Base-by-base conservation (phyloP, 2,329 filamentous ascomycete species). In the Fusarium verticillioides region DNA sequence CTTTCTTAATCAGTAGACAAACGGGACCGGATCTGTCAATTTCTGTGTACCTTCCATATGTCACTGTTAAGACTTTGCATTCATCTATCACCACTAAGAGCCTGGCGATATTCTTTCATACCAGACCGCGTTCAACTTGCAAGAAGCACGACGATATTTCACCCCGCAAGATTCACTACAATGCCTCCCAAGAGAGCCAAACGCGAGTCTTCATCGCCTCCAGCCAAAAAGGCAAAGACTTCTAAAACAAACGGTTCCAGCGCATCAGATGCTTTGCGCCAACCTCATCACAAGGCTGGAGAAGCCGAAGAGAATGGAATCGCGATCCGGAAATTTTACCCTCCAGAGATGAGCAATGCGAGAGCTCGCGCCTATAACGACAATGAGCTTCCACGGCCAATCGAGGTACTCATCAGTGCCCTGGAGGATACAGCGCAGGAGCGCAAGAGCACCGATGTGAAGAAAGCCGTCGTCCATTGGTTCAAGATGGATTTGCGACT, bases 401-500 rank as follows among this genome's bases (percentile, higher is more conserved):
- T 97, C 26, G 90, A 95, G 75, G 81, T 88, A 1, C 86, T 97
- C 5, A 80, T 90, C 10, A 80, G 84, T 2, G 90, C 91, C 0
- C 85, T 95, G 9, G 79, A 85, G 30, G 88, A 91, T 4, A 96
- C 94, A 0, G 82, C 85, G 5, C 76, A 82, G 0, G 80, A 82
- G 40, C 87, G 93, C 13, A 83, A 85, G 34, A 81, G 83, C 3
- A 86, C 93, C 18, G 70, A 83, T 3, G 83, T 87, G 1, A 88
- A 88, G 36, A 84, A 89, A 32, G 89, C 91, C 0, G 92, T 97
- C 0, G 89, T 97, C 1, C 94, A 97, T 82, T 97, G 95, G 95
- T 97, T 96, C 85, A 97, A 96, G 82, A 90, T 89, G 78, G 95
- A 97, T 80, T 82, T 97, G 57, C 88, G 95, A 6, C 86, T 88